Evolutionary conservation across 352 stramenopile genomes (phyloP), one percentile per base, ranked within the genome.

Genomic region (Phytophthora uliginosa): DNA sequence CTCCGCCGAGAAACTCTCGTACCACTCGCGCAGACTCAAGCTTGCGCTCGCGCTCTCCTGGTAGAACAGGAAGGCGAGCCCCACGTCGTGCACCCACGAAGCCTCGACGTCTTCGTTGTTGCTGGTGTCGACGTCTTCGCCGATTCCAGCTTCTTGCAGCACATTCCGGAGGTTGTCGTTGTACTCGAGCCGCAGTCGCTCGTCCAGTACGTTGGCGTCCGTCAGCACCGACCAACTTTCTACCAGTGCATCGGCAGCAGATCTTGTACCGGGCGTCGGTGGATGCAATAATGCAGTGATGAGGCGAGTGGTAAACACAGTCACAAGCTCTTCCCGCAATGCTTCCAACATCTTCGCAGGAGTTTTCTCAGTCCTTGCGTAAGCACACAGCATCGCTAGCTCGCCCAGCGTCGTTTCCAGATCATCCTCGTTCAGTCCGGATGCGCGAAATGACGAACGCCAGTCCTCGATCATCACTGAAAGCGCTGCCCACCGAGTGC

Each of bases 31-130:
- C 45, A 94, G 66, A 59, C 80, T 89, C 56, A 95, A 59, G 12
- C 83, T 79, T 20, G 88, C 78, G 36, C 84, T 86, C 0, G 85
- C 71, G 36, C 76, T 92, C 64, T 94, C 86, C 17, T 87, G 76
- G 61, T 95, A 95, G 56, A 92, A 88, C 36, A 88, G 55, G 74
- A 92, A 94, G 18, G 79, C 83, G 8, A 93, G 59, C 18, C 85
- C 86, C 20, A 93, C 71, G 59, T 95, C 86, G 31, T 84, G 77
- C 18, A 85, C 66, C 74, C 82, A 93, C 45, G 77, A 79, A 45
- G 63, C 51, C 20, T 74, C 36, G 28, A 56, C 34, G 4, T 69
- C 59, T n/a, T 40, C 45, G 26, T 71, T 68, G 4, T 86, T 51
- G 40, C 24, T 60, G 20, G 26, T 45, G 8, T 40, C 42, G 33